Percentiles rank a stretch among this genome's conserved stretches.
Evolutionary conservation across 1,284 basidiomycete genomes (phyloP).

Genomic region (Kwoniella shivajii): DNA sequence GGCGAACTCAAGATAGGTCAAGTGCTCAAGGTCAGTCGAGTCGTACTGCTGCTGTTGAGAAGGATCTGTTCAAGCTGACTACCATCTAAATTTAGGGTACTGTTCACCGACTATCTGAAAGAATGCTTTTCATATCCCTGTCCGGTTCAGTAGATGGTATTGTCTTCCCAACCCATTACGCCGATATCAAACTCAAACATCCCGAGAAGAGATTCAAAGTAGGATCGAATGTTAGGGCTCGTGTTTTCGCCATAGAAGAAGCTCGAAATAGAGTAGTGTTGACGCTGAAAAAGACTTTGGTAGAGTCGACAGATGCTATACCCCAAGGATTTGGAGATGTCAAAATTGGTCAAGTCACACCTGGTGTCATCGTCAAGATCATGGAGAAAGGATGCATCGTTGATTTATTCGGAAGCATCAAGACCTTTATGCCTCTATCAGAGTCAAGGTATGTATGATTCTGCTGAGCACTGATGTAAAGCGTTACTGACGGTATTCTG

Average conservation of each 20-base stretch:
- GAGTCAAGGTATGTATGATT: conserved; percentile 70
- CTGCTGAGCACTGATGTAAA: not conserved
- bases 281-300: conserved; percentile 88
- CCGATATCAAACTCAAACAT: conserved; percentile 89
- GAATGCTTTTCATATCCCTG: conserved; percentile 79
- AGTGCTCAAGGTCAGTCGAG: conserved; percentile 62
- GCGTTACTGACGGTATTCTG: not conserved
- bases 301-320: conserved; percentile 76
- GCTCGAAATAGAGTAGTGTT: conserved; percentile 79
- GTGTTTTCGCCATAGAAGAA: conserved; percentile 79
- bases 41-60: not conserved
- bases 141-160: conserved; percentile 87
- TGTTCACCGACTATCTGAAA: conserved; percentile 76
- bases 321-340: conserved; percentile 70
- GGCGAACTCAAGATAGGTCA: conserved; percentile 82
- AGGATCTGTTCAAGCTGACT: not conserved
- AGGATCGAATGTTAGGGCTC: conserved; percentile 79
- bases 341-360: conserved; percentile 68
- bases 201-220: conserved; percentile 89
- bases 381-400: conserved; percentile 77
- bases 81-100: conserved; percentile 60
- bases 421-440: conserved; percentile 75
- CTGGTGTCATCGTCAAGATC: conserved; percentile 81
- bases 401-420: conserved; percentile 88
- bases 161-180: conserved; percentile 92